Percentiles rank a stretch among this genome's conserved stretches.
Evolutionary conservation across 2,329 filamentous ascomycete species (phyloP).

Genomic region (Madurella mycetomatis): DNA sequence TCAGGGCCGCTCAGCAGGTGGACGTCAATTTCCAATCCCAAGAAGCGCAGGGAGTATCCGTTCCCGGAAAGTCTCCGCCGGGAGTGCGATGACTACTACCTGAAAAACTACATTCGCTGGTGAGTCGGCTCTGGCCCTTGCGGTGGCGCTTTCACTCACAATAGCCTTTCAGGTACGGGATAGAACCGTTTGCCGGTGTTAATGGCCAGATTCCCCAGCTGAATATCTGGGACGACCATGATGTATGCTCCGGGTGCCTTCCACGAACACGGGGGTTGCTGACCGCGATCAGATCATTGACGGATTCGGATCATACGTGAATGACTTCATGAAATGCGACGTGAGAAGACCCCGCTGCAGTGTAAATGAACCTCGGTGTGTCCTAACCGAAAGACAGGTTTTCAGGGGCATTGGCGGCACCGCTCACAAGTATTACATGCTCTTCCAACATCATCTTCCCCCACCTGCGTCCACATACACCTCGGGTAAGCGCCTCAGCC

Average conservation of each 20-base stretch:
- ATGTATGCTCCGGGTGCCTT: slow-evolving; percentile 46
- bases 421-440: slow-evolving; percentile 96
- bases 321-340: slow-evolving; percentile 83
- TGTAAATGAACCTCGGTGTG: neutral
- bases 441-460: slow-evolving; percentile 92
- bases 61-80: slow-evolving; percentile 76
- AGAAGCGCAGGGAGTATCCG: slow-evolving; percentile 71
- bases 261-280: neutral
- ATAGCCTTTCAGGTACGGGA: slow-evolving; percentile 52
- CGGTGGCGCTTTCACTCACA: neutral
- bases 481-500: slow-evolving; percentile 49
- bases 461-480: slow-evolving; percentile 84
- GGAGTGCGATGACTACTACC: slow-evolving; percentile 84
- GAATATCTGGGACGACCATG: slow-evolving; percentile 98
- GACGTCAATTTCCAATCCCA: slow-evolving; percentile 78
- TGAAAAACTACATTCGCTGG: slow-evolving; percentile 83
- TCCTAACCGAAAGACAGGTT: slow-evolving; percentile 45
- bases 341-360: slow-evolving; percentile 26
- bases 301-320: slow-evolving; percentile 89
- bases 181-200: slow-evolving; percentile 76
- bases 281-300: slow-evolving; percentile 67
- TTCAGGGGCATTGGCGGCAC: slow-evolving; percentile 88
- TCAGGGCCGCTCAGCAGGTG: slow-evolving; percentile 75
- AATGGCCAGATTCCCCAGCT: slow-evolving; percentile 92
- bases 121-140: slow-evolving; percentile 10